Conservation (phyloP, 1,284 basidiomycete species). For the Pisolithus thermaeus region DNA sequence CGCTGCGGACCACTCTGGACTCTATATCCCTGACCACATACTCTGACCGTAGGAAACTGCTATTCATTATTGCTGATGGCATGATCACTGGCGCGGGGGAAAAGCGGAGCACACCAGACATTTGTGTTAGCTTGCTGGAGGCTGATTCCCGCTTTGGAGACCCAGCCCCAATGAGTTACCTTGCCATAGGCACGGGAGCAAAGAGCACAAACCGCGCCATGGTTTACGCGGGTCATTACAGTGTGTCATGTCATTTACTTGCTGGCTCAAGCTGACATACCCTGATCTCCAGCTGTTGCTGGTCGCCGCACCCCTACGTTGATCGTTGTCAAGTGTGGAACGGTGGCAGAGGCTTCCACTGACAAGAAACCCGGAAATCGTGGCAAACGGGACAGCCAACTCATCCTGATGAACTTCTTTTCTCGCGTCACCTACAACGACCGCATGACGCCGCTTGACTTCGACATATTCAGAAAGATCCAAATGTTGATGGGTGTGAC, state of each 20-base stretch:
- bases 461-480: slow-evolving; percentile 96
- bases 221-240: slow-evolving; percentile 99
- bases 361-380: slow-evolving; percentile 97
- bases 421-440: slow-evolving; percentile 99
- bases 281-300: slow-evolving; percentile 48
- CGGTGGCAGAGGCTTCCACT: slow-evolving; percentile 68
- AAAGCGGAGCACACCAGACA: slow-evolving; percentile 92
- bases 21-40: slow-evolving; percentile 89
- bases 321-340: slow-evolving; percentile 96
- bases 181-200: slow-evolving; percentile 83
- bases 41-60: slow-evolving; percentile 85
- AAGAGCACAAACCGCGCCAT: slow-evolving; percentile 94
- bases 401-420: slow-evolving; percentile 99
- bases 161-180: slow-evolving; percentile 92
- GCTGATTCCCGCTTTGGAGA: slow-evolving; percentile 95
- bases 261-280: background rate
- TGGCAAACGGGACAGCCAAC: slow-evolving; percentile 97
- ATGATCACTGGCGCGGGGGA: slow-evolving; percentile 99
- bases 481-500: slow-evolving; percentile 98
- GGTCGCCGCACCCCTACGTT: slow-evolving; percentile 94
- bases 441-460: slow-evolving; percentile 96
- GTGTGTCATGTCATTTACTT: slow-evolving; percentile 43
- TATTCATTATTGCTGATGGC: slow-evolving; percentile 96
- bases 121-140: slow-evolving; percentile 88
- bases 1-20: slow-evolving; percentile 87